Conservation (phyloP, 805 yeast genomes). For the Starmerella bombicola region DNA sequence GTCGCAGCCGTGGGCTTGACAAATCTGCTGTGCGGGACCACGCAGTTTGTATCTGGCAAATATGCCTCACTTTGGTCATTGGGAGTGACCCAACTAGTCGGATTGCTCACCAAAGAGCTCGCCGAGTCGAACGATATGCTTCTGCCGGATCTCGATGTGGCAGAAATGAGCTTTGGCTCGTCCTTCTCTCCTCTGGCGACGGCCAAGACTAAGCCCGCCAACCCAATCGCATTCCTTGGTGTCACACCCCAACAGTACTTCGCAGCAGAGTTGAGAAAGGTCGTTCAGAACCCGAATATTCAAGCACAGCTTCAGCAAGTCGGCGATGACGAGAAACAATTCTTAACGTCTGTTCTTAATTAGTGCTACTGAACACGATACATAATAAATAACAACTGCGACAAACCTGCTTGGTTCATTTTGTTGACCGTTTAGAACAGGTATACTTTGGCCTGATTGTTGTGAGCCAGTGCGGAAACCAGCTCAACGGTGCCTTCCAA, state of each 20-base stretch:
- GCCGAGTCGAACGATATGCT: constrained; percentile 26
- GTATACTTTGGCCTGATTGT: constrained; percentile 39
- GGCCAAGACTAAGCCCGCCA: constrained; percentile 48
- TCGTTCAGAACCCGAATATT: not conserved
- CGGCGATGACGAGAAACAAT: constrained; percentile 1
- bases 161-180: constrained; percentile 78
- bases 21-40: constrained; percentile 32
- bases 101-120: constrained; percentile 33
- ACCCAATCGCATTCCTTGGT: constrained; percentile 50
- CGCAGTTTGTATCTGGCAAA: constrained; percentile 32
- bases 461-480: constrained; percentile 18
- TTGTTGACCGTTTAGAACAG: constrained; percentile 40
- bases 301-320: constrained; percentile 4
- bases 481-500: constrained; percentile 26
- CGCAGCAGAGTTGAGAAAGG: constrained; percentile 5
- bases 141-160: constrained; percentile 36
- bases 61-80: constrained; percentile 35
- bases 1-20: constrained; percentile 40
- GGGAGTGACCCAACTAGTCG: constrained; percentile 36
- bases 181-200: constrained; percentile 62
- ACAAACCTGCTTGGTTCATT: no score
- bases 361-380: not conserved
- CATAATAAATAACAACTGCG: no score
- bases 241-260: constrained; percentile 23
- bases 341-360: not conserved